A percentile compares a stretch with the other conserved stretches of the same genome.
Evolutionary conservation across 345 rosid genomes (phyloP).

Genomic region (Tarenaya hassleriana): DNA sequence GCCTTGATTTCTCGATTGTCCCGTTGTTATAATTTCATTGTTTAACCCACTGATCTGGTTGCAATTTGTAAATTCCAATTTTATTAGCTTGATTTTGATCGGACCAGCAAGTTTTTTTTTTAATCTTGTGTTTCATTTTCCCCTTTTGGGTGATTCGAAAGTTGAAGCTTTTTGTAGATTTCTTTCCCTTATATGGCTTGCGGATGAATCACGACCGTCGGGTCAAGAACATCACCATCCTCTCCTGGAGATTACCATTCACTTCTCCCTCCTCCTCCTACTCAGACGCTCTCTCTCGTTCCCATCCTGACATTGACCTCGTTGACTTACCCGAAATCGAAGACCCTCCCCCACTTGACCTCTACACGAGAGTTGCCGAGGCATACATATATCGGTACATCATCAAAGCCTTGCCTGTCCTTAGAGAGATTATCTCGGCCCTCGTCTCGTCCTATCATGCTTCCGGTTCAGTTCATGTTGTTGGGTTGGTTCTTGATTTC

Average conservation of each 20-base stretch:
- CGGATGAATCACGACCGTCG: constrained; percentile 26
- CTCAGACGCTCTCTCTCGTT: too few species aligned
- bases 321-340: too few species aligned
- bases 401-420: background rate
- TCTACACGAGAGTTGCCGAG: background rate
- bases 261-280: background rate
- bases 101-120: background rate
- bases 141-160: too few species aligned
- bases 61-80: background rate
- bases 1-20: constrained; percentile 14
- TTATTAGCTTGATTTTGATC: constrained; percentile 2
- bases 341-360: background rate
- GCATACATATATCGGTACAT: background rate
- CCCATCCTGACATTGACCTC: too few species aligned
- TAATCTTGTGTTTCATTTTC: too few species aligned
- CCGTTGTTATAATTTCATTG: constrained; percentile 1
- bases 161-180: too few species aligned
- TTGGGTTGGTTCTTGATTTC: constrained; percentile 32
- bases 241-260: constrained; percentile 19
- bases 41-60: background rate
- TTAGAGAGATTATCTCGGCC: background rate
- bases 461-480: constrained; percentile 12
- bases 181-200: too few species aligned
- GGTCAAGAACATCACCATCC: constrained; percentile 18
- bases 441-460: background rate